Percentiles rank a stretch among this genome's conserved stretches.
Evolutionary conservation across 2,329 filamentous ascomycete genomes (phyloP).

Genomic region (Phoma sp.): DNA sequence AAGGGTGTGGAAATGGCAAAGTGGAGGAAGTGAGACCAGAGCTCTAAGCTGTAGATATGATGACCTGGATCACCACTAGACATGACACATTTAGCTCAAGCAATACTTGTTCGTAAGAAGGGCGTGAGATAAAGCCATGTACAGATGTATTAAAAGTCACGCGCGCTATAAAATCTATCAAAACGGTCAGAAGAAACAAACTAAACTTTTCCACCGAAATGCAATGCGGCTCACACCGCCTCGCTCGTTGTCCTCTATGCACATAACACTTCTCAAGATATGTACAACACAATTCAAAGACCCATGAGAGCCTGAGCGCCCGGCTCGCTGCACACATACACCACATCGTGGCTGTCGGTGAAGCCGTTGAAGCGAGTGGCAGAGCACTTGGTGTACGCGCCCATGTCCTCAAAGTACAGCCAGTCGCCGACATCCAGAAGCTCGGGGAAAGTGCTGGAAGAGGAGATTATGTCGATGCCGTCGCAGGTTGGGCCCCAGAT

Average conservation of each 20-base stretch:
- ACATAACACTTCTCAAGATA: constrained; percentile 2
- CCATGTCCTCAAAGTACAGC: constrained; percentile 99
- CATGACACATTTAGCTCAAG: too few species aligned
- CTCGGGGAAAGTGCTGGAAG: constrained; percentile 77
- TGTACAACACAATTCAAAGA: constrained; percentile 20
- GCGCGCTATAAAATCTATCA: constrained; percentile 13
- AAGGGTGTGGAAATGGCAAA: too few species aligned
- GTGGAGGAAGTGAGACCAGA: not conserved
- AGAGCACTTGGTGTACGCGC: constrained; percentile 97
- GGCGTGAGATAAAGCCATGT: not conserved
- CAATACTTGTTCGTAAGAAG: not conserved
- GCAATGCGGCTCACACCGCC: not conserved
- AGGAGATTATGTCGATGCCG: constrained; percentile 92
- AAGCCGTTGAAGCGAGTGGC: constrained; percentile 98
- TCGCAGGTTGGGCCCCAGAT: constrained; percentile 99
- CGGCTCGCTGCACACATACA: constrained; percentile 94
- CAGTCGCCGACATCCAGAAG: constrained; percentile 92
- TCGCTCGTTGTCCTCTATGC: not conserved
- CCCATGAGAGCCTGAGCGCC: constrained; percentile 77
- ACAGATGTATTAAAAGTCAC: constrained; percentile 1
- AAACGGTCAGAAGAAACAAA: not conserved
- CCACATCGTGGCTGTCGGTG: constrained; percentile 86
- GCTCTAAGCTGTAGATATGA: not conserved
- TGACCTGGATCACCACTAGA: not conserved
- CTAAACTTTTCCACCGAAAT: constrained; percentile 5